These are phyloP conservation scores for Pleurotus sapidus DNA, from an alignment of 768 basidiomycete genomes.

Conservation along the genomic window DNA sequence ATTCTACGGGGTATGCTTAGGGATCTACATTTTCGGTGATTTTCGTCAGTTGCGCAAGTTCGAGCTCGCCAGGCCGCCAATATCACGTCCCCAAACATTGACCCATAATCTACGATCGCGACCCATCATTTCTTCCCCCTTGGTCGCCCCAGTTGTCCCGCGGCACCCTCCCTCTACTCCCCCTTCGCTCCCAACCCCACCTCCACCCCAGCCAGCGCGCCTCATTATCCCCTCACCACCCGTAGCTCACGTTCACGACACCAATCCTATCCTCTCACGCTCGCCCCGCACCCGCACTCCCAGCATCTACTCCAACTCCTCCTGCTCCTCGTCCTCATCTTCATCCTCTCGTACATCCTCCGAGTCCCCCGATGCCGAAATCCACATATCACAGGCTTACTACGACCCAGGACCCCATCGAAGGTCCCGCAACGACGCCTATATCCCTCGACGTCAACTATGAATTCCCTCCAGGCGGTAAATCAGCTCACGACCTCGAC, in stretches of 20 bases:
- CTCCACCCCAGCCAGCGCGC: slow-evolving; percentile 17
- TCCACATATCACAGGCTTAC: slow-evolving; percentile 22
- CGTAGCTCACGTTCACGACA: slow-evolving; percentile 19
- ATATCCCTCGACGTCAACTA: slow-evolving; percentile 8
- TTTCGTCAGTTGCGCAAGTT: slow-evolving; percentile 75
- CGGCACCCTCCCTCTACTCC: neutral
- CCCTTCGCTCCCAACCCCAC: slow-evolving; percentile 13
- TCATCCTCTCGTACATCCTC: slow-evolving; percentile 20
- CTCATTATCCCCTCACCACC: slow-evolving; percentile 27
- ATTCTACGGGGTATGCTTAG: slow-evolving; percentile 65
- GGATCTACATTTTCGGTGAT: slow-evolving; percentile 79
- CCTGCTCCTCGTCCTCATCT: slow-evolving; percentile 17
- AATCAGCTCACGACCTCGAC: slow-evolving; percentile 9
- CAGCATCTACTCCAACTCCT: slow-evolving; percentile 10
- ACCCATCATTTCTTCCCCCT: slow-evolving; percentile 14
- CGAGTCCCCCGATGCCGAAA: slow-evolving; percentile 11
- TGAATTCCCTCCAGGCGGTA: slow-evolving; percentile 11
- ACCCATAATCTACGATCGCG: slow-evolving; percentile 19
- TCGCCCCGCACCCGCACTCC: slow-evolving; percentile 15
- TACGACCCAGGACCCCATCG: slow-evolving; percentile 22
- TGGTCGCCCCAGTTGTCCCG: slow-evolving; percentile 7
- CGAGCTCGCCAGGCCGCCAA: slow-evolving; percentile 68
- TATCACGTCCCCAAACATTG: slow-evolving; percentile 46
- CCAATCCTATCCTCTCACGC: slow-evolving; percentile 17
- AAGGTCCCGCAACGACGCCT: slow-evolving; percentile 22